phyloP scores from a whole-genome alignment of 2,329 filamentous ascomycete genomes.

The Penicillium sp. region DNA sequence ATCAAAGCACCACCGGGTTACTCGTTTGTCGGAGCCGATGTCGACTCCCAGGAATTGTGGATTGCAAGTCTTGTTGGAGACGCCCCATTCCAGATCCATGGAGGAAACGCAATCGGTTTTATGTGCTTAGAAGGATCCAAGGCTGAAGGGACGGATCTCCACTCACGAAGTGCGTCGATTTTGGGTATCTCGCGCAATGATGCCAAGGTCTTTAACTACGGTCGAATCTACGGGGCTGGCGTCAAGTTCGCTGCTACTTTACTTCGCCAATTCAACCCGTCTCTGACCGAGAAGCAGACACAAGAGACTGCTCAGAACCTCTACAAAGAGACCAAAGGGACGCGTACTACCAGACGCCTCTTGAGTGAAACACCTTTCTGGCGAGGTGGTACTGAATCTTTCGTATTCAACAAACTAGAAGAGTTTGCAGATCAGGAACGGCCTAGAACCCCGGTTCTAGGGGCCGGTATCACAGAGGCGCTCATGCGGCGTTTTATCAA shows the following conservation, averaged over 20 bases:
- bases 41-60: constrained; percentile 97
- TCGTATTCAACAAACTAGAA: constrained; percentile 97
- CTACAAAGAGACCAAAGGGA: constrained; percentile 86
- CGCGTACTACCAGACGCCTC: constrained; percentile 72
- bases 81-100: constrained; percentile 90
- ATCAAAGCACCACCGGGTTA: constrained; percentile 87
- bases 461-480: constrained; percentile 93
- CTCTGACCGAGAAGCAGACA: constrained; percentile 75
- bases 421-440: constrained; percentile 94
- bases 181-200: constrained; percentile 91
- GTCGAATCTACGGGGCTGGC: constrained; percentile 96
- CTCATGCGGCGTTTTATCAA: constrained; percentile 83
- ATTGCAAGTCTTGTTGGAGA: constrained; percentile 95
- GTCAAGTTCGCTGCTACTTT: constrained; percentile 89
- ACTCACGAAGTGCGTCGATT: constrained; percentile 89
- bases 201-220: constrained; percentile 98
- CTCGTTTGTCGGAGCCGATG: constrained; percentile 92
- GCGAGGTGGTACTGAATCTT: constrained; percentile 93
- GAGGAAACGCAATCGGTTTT: constrained; percentile 95
- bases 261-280: constrained; percentile 89
- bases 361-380: constrained; percentile 79
- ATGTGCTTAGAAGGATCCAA: constrained; percentile 99
- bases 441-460: constrained; percentile 86
- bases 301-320: constrained; percentile 72
- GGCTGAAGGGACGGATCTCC: constrained; percentile 86